Conservation (phyloP, 202 grass and related monocot genomes). For the Schoenoplectus triqueter region DNA sequence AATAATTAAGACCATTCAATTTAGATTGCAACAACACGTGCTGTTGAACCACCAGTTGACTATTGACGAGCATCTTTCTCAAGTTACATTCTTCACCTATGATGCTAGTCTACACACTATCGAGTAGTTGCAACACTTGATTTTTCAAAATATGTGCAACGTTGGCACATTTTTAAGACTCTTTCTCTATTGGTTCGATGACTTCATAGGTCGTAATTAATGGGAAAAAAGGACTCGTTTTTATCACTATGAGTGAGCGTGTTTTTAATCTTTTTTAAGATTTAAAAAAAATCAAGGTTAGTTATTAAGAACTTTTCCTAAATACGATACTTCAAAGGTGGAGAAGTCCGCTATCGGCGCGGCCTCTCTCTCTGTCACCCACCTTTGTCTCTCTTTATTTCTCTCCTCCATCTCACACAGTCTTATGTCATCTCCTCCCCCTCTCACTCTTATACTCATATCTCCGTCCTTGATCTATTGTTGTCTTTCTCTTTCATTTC, state of each 20-base stretch:
- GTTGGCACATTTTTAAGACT: neutral
- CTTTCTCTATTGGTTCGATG: neutral
- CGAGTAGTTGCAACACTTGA: neutral
- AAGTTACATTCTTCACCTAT: neutral
- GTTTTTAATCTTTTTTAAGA: neutral
- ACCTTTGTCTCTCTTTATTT: too few relatives aligned
- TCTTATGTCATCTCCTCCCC: too few relatives aligned
- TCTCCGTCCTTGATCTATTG: too few relatives aligned
- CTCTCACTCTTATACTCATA: too few relatives aligned
- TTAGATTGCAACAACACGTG: neutral
- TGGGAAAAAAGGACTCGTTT: neutral
- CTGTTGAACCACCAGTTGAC: neutral
- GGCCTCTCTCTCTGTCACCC: too few relatives aligned
- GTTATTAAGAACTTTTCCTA: too few relatives aligned
- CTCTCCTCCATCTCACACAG: too few relatives aligned
- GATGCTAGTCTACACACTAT: neutral
- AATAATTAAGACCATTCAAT: conserved; percentile 11
- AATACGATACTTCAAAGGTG: too few relatives aligned
- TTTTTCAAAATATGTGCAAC: neutral
- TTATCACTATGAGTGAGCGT: neutral
- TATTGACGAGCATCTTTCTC: neutral
- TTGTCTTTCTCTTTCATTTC: too few relatives aligned
- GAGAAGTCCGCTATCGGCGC: too few relatives aligned
- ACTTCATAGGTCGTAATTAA: neutral
- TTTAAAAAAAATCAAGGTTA: neutral